A percentile compares a stretch with the other conserved stretches of the same genome.
Conservation (phyloP, 306 rosid genomes). For the Carpinus fangiana region DNA sequence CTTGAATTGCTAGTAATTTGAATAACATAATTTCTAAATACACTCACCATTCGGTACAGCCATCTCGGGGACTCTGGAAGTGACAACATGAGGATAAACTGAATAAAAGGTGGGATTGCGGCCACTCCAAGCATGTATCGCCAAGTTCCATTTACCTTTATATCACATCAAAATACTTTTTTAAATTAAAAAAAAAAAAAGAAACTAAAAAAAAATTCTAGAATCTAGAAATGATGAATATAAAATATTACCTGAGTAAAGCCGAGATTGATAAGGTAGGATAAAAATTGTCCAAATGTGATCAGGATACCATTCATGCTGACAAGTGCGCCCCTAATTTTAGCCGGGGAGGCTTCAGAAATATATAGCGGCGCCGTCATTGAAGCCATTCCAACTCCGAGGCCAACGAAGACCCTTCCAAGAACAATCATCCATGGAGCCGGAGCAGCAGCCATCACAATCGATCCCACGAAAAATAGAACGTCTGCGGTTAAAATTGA, state of each 20-base stretch:
- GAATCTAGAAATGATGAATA: no score
- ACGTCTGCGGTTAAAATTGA: slow-evolving; percentile 65
- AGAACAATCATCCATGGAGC: slow-evolving; percentile 65
- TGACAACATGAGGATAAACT: slow-evolving; percentile 62
- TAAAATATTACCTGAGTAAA: slow-evolving; percentile 57
- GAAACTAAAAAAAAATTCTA: not conserved
- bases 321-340: slow-evolving; percentile 81
- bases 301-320: slow-evolving; percentile 67
- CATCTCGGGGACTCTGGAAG: slow-evolving; percentile 92
- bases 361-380: slow-evolving; percentile 89
- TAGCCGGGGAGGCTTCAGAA: slow-evolving; percentile 86
- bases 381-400: slow-evolving; percentile 92
- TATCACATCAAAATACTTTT: not conserved
- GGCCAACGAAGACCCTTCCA: slow-evolving; percentile 76
- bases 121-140: slow-evolving; percentile 93
- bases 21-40: no score
- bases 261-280: slow-evolving; percentile 74
- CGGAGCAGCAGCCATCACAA: slow-evolving; percentile 74
- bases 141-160: slow-evolving; percentile 76
- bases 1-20: no score
- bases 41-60: slow-evolving; percentile 70
- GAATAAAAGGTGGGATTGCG: slow-evolving; percentile 62
- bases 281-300: slow-evolving; percentile 79
- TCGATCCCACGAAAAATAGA: slow-evolving; percentile 60
- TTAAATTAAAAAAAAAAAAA: no score